Base-by-base conservation (phyloP, 2,329 filamentous ascomycete genomes). In the Arthrobotrys entomopaga region DNA sequence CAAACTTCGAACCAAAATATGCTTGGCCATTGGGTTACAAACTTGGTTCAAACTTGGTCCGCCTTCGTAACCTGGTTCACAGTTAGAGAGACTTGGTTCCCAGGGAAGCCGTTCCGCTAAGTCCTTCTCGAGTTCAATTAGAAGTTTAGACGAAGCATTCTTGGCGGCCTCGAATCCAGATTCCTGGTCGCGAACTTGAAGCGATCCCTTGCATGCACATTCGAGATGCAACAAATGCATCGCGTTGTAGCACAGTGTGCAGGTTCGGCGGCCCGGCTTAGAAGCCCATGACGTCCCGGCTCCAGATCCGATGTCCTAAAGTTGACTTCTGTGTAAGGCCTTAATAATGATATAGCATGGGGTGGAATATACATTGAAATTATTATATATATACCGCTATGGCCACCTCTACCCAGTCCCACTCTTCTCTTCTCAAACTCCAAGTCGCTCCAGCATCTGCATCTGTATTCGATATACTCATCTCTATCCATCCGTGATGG, bases 241-340 rank as follows among this genome's bases (percentile, higher is more conserved):
- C 57, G 46, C n/a, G 43, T 49, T 38, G 42, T 46, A 6, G 42
- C 11, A 8, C 48, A 57, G 61, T 19, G 42, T 3, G 8, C 48
- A 57, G 61, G 61, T 65, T 40, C 61, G 38, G 19, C 61, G 61
- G 61, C 22, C 61, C 61, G 61, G 26, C 49, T 65, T 50, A 48
- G 40, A 58, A 16, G 29, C 22, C 49, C 34, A 58, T 46, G 38
- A 58, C 54, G 38, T 43, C 22, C 42, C 38, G 5, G 52, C 49
- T 24, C 22, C 24, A 24, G 26, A 24, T 24, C 22, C 15, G 22
- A 29, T 16, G 15, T 46, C 1, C 5, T n/a, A 19, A 46, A 22
- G 22, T 22, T 16, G 16, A 15, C 42, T 19, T 46, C 15, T 13
- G 11, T 13, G 2, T 4, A 50, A 16, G 46, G n/a, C 13, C 3